Conservation (phyloP, 805 yeast species). For the Candida sithepensis region DNA sequence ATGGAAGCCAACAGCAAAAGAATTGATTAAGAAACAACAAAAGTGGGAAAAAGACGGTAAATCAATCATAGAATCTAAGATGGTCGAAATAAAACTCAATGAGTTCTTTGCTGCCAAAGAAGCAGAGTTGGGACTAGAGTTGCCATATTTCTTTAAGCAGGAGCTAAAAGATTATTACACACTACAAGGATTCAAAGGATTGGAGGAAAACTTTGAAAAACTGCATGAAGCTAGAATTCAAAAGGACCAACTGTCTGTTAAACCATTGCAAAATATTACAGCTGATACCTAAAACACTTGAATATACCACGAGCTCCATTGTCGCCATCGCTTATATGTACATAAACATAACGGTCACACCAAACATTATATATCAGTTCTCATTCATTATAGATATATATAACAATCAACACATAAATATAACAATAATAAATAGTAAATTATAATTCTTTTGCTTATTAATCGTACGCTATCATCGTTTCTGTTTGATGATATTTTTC, state of each 20-base stretch:
- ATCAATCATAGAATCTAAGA: constrained; percentile 20
- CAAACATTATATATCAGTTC: too few species aligned
- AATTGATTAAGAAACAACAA: constrained; percentile 38
- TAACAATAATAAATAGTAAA: background rate
- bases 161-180: constrained; percentile 21
- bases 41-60: constrained; percentile 55
- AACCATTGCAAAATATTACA: background rate
- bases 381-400: too few species aligned
- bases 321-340: too few species aligned
- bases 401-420: background rate
- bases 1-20: constrained; percentile 68
- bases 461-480: background rate
- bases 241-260: constrained; percentile 3
- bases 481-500: constrained; percentile 6
- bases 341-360: too few species aligned
- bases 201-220: constrained; percentile 21
- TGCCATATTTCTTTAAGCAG: constrained; percentile 28
- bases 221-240: constrained; percentile 22
- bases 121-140: constrained; percentile 24
- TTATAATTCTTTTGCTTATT: background rate
- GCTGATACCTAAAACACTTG: background rate
- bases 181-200: constrained; percentile 21
- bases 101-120: constrained; percentile 30
- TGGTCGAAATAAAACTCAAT: constrained; percentile 23
- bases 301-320: background rate